Conservation (phyloP, 352 stramenopile genomes). For the Phytophthora europaea region DNA sequence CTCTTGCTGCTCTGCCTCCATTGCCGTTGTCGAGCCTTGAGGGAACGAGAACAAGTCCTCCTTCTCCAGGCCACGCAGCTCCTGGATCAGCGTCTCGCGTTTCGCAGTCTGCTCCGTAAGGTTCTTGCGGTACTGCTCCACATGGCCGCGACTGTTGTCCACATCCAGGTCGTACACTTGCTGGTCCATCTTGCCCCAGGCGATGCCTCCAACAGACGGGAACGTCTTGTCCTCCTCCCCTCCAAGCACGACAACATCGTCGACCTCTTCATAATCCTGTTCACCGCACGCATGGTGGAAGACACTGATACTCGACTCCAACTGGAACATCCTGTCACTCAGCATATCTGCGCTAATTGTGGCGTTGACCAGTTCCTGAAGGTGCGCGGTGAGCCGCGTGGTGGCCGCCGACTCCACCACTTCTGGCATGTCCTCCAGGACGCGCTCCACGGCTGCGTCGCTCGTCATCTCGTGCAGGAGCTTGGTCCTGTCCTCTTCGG, state of each 20-base stretch:
- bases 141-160: conserved; percentile 73
- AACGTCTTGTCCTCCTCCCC: conserved; percentile 35
- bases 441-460: conserved; percentile 47
- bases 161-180: conserved; percentile 86
- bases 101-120: conserved; percentile 73
- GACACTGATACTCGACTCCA: conserved; percentile 79
- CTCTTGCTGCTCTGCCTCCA: conserved; percentile 58
- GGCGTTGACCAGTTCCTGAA: conserved; percentile 83
- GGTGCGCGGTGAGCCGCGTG: conserved; percentile 42
- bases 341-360: conserved; percentile 88
- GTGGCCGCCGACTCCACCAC: conserved; percentile 67
- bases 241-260: conserved; percentile 18
- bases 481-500: conserved; percentile 39
- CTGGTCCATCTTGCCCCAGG: conserved; percentile 80
- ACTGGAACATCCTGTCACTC: conserved; percentile 91
- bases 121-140: conserved; percentile 83
- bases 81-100: conserved; percentile 65
- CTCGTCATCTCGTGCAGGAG: conserved; percentile 53
- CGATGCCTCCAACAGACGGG: conserved; percentile 54
- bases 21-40: conserved; percentile 35
- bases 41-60: conserved; percentile 65
- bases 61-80: conserved; percentile 52
- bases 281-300: conserved; percentile 78
- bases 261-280: conserved; percentile 35
- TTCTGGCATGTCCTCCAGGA: conserved; percentile 78